Conservation (phyloP, 2,329 filamentous ascomycete genomes). For the Neonectria coccinea region DNA sequence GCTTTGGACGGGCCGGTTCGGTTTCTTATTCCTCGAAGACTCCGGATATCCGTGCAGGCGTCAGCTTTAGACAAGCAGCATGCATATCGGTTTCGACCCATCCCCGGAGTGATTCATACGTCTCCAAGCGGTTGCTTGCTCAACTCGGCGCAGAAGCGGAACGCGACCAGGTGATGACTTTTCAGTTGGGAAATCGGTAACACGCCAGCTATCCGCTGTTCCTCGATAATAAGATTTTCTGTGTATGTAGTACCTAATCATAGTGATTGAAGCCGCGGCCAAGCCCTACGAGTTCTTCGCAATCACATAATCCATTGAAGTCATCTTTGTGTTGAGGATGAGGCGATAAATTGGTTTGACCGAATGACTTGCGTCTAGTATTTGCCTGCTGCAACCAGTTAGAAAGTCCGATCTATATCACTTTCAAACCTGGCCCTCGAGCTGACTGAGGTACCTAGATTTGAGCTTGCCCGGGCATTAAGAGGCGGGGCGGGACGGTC, state of each 20-base stretch:
- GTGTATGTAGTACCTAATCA: no score
- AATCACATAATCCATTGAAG: not conserved
- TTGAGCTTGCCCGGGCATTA: not conserved
- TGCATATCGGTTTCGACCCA: slow-evolving; percentile 7
- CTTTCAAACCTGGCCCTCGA: not conserved
- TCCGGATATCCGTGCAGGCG: slow-evolving; percentile 1
- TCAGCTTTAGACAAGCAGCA: not conserved
- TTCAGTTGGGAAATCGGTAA: not conserved
- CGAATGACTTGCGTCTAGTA: not conserved
- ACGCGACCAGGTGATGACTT: slow-evolving; percentile 1
- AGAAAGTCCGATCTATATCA: not conserved
- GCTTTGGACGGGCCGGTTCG: slow-evolving; percentile 18
- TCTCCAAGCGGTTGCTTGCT: not conserved
- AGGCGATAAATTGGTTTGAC: not conserved
- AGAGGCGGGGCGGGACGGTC: not conserved
- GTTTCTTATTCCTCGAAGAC: not conserved
- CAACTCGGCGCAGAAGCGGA: slow-evolving; percentile 3
- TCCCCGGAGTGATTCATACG: not conserved
- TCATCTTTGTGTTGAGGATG: not conserved
- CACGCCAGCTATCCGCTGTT: not conserved
- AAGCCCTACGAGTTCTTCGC: not conserved
- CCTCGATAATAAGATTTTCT: no score
- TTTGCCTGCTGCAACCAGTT: not conserved
- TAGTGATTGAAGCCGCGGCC: not conserved
- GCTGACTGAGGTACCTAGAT: not conserved